Evolutionary conservation across 2,329 filamentous ascomycete species (phyloP).

Genomic region (Cordyceps javanica): DNA sequence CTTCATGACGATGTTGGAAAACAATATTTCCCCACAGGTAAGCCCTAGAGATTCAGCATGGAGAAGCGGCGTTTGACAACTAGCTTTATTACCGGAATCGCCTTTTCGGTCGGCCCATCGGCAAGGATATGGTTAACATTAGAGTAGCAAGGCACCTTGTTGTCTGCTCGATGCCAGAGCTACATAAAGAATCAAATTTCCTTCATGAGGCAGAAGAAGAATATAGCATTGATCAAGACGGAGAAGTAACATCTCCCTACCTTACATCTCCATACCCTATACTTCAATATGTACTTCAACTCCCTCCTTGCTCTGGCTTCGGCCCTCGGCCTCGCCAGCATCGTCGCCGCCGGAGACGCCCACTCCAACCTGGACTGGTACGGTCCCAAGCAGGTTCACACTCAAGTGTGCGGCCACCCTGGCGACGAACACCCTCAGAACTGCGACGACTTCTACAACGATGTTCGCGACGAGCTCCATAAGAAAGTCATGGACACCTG

Average conservation of each 20-base stretch:
- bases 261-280: too few relatives aligned
- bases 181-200: background rate
- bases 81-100: background rate
- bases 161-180: background rate
- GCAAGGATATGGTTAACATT: background rate
- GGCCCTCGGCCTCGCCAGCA: background rate
- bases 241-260: background rate
- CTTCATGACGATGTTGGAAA: background rate
- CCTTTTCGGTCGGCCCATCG: background rate
- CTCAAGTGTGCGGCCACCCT: slow-evolving; percentile 12
- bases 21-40: background rate
- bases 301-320: slow-evolving; percentile 3
- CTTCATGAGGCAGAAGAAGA: background rate
- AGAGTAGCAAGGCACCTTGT: background rate
- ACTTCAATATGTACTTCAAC: slow-evolving; percentile 6
- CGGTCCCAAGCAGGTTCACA: slow-evolving; percentile 11
- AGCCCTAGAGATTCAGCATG: slow-evolving; percentile 5
- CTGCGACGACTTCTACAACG: slow-evolving; percentile 14
- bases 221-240: background rate
- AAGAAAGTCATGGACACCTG: slow-evolving; percentile 12
- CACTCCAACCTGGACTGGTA: slow-evolving; percentile 15
- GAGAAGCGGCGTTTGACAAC: background rate
- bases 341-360: slow-evolving; percentile 4
- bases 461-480: slow-evolving; percentile 11
- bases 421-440: slow-evolving; percentile 11